phyloP scores from a whole-genome alignment of 805 yeast species.

The Wickerhamomyces canadensis region DNA sequence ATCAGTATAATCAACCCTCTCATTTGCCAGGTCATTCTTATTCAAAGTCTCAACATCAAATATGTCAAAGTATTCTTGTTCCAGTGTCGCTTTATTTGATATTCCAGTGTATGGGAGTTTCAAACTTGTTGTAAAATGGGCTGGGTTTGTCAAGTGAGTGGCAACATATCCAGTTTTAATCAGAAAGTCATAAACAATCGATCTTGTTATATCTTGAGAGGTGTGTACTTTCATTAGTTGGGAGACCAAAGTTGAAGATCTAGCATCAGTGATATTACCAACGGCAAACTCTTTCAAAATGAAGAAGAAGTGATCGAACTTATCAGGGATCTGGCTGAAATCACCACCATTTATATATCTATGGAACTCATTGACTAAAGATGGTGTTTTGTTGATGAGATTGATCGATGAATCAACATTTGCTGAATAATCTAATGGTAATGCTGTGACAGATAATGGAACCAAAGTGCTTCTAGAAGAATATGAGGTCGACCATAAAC shows the following conservation, averaged over 20 bases:
- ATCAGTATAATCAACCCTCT: conserved; percentile 37
- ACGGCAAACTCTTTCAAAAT: conserved; percentile 51
- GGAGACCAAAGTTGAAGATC: conserved; percentile 43
- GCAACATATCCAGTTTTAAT: conserved; percentile 24
- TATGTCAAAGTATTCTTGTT: conserved; percentile 35
- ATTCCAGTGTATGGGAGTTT: conserved; percentile 39
- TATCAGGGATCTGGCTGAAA: neutral
- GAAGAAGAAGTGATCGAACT: conserved; percentile 34
- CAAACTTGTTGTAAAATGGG: conserved; percentile 41
- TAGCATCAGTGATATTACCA: conserved; percentile 44
- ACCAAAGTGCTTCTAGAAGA: conserved; percentile 27
- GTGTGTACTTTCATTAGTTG: conserved; percentile 28
- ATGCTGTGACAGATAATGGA: conserved; percentile 38
- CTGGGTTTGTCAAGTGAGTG: conserved; percentile 37
- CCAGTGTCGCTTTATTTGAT: conserved; percentile 38
- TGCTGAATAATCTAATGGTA: conserved; percentile 36
- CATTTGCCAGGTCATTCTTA: conserved; percentile 11
- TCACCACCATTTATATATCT: conserved; percentile 15
- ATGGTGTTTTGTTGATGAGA: conserved; percentile 21
- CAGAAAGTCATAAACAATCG: conserved; percentile 48
- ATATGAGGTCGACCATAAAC: conserved; percentile 37
- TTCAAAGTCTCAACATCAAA: conserved; percentile 21
- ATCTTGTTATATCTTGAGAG: conserved; percentile 43
- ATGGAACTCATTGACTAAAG: conserved; percentile 21
- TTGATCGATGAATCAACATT: conserved; percentile 28